Base-by-base conservation (phyloP, 2,329 filamentous ascomycete species). In the Geosmithia morbida region DNA sequence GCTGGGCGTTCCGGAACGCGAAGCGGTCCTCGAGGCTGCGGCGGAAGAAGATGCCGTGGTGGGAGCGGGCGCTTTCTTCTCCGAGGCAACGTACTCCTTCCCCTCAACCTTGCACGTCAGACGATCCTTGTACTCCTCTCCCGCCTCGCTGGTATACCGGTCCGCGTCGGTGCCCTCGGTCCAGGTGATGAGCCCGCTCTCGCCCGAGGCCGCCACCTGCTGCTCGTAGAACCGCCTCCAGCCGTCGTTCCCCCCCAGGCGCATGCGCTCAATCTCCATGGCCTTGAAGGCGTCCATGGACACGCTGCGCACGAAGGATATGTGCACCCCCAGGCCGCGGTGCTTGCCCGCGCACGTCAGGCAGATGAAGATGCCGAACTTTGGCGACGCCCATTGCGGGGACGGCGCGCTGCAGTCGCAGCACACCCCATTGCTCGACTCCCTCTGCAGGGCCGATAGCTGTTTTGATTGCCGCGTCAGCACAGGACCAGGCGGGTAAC, bases 271-370 rank as follows among this genome's bases (percentile, higher is more conserved):
- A 58, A 97, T 90, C 67, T 98, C 92, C 57, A 77, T 77, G 53
- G 81, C 79, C 66, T 98, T 98, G 73, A 98, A 97, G 49, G 88
- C 88, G 69, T 98, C 92, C 92, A 98, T 98, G 51, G 87, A 95
- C 60, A 97, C 92, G 59, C 85, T 92, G 50, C 92, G 85, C 53
- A 98, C 89, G 68, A 98, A 98, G 62, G 88, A 95, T 65, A 98
- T 95, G 71, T 98, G 92, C 37, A 98, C 92, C 51, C 92, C 92
- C 29, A 98, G 79, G 2, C 88, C 88, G 52, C 92, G 85, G 68
- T 98, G 92, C 47, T 92, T 86, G 56, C 92, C 92, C 33, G 89
- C 90, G 71, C 92, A 98, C 53, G 84, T 87, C 46, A 98, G 81
- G 67, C 92, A 98, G 74, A 98, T 96, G 71, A 98, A 98, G 65